Conservation (phyloP, 2,329 filamentous ascomycete species). For the Epichloe scottii region DNA sequence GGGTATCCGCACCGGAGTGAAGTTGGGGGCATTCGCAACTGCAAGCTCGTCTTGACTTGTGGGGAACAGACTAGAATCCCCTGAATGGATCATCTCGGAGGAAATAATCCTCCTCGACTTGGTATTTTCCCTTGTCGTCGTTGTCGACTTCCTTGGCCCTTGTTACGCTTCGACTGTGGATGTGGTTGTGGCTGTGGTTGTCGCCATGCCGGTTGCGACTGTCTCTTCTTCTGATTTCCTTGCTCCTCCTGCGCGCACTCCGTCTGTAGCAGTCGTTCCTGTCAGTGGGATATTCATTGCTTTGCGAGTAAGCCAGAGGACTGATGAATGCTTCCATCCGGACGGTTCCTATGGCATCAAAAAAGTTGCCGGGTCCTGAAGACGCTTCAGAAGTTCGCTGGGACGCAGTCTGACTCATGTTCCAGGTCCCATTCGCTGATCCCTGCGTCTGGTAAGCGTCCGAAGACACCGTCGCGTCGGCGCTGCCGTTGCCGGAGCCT, state of each 20-base stretch:
- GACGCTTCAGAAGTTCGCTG: slow-evolving; percentile 45
- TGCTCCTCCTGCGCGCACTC: slow-evolving; percentile 38
- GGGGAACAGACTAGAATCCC: slow-evolving; percentile 34
- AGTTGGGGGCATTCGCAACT: neutral
- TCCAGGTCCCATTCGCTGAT: slow-evolving; percentile 32
- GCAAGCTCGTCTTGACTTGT: too few relatives aligned
- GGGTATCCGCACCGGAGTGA: slow-evolving; percentile 10
- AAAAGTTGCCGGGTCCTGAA: slow-evolving; percentile 50
- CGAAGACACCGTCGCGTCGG: slow-evolving; percentile 45
- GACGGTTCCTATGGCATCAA: slow-evolving; percentile 80
- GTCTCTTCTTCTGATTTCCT: slow-evolving; percentile 37
- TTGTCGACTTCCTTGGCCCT: slow-evolving; percentile 34
- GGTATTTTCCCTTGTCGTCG: slow-evolving; percentile 30
- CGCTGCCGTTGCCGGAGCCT: slow-evolving; percentile 45
- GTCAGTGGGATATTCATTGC: slow-evolving; percentile 35
- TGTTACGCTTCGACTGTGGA: neutral
- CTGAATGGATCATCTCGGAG: slow-evolving; percentile 47
- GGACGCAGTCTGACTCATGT: slow-evolving; percentile 31
- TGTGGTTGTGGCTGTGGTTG: slow-evolving; percentile 32
- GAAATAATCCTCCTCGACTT: slow-evolving; percentile 42
- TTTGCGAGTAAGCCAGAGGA: slow-evolving; percentile 38
- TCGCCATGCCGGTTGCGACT: slow-evolving; percentile 44
- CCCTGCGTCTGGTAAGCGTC: slow-evolving; percentile 46
- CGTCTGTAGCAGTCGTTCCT: slow-evolving; percentile 34
- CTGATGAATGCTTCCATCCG: slow-evolving; percentile 96